Base-by-base conservation (phyloP, 192 early-diverging fungal species). In the Neocallimastix lanati region DNA sequence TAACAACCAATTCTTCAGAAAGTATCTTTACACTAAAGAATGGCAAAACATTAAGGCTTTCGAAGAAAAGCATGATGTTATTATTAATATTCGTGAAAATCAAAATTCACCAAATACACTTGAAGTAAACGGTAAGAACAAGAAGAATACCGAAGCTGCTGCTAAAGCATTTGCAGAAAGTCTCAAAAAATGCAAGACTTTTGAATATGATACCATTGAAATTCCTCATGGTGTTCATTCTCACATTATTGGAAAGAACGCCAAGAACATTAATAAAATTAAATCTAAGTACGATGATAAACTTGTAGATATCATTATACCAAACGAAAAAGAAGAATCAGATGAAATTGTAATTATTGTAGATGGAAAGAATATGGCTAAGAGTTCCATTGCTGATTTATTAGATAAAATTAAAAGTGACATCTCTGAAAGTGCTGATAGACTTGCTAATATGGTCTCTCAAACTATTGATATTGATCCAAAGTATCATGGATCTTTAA, bases 401-500 rank as follows among this genome's bases (percentile, higher is more conserved):
- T 28, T 76, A 78, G 25, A 80, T 58, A 28, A 84, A 78, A 87
- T 91, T 36, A 85, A 90, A 37, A 87, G 91, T 76, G 93, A 95
- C 4, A 50, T 50, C 18, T 2, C 14, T 21, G 40, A 50, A 50
- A 50, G 40, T 28, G 88, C 91, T 15, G 78, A 85, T 29, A 85
- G 87, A 85, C 89, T 80, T 77, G 89, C 92, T 13, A 92, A 96
- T 76, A 90, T 92, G 78, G 84, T 86, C 12, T 90, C 89, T 29
- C 84, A 85, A 33, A 82, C 84, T 2, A 81, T 94, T 29, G 82
- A 80, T 3, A 87, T 98, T 15, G 93, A 94, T 76, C 82, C 86
- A 35, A 88, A 88, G 82, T 93, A 91, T 81, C 98, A 99, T 85
- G 87, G 88, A 9, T 81, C 86, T 25, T 86, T 99, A 77, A 92